Conservation (phyloP, 352 stramenopile species). For the Pythium chondricola region DNA sequence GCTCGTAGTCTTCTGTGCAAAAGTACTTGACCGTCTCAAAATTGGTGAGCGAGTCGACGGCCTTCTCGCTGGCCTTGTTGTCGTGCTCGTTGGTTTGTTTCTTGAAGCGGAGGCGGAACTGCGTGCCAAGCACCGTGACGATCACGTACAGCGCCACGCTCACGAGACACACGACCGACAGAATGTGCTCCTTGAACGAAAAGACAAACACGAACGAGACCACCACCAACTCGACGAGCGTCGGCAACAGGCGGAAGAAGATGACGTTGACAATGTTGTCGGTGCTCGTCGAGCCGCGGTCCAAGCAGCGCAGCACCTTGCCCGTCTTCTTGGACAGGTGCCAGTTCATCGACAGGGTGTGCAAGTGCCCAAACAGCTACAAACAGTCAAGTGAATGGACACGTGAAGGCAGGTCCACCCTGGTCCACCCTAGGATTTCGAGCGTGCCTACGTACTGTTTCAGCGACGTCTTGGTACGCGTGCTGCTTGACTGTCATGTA, state of each 20-base stretch:
- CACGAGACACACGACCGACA: constrained; percentile 84
- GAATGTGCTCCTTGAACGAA: constrained; percentile 89
- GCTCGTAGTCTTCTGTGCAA: constrained; percentile 91
- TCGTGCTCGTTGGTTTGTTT: constrained; percentile 92
- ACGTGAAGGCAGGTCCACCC: too few relatives aligned
- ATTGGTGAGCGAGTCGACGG: constrained; percentile 95
- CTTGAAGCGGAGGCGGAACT: constrained; percentile 81
- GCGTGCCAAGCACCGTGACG: constrained; percentile 81
- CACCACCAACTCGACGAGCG: constrained; percentile 92
- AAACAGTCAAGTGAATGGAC: background rate
- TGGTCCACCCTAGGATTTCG: too few relatives aligned
- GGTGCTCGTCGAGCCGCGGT: constrained; percentile 80
- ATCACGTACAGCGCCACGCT: constrained; percentile 92
- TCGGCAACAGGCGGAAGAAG: constrained; percentile 94
- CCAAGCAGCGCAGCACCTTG: constrained; percentile 91
- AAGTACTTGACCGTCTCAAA: constrained; percentile 98
- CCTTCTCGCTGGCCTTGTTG: constrained; percentile 95
- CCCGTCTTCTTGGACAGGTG: constrained; percentile 96
- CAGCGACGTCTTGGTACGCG: constrained; percentile 93
- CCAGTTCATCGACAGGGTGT: constrained; percentile 95
- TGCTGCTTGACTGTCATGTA: constrained; percentile 95
- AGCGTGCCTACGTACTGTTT: constrained; percentile 40
- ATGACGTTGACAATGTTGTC: constrained; percentile 96
- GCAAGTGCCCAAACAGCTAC: constrained; percentile 91
- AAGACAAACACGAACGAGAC: constrained; percentile 85